phyloP scores from a whole-genome alignment of 2,329 filamentous ascomycete species.

The Paecilomyces sp. region DNA sequence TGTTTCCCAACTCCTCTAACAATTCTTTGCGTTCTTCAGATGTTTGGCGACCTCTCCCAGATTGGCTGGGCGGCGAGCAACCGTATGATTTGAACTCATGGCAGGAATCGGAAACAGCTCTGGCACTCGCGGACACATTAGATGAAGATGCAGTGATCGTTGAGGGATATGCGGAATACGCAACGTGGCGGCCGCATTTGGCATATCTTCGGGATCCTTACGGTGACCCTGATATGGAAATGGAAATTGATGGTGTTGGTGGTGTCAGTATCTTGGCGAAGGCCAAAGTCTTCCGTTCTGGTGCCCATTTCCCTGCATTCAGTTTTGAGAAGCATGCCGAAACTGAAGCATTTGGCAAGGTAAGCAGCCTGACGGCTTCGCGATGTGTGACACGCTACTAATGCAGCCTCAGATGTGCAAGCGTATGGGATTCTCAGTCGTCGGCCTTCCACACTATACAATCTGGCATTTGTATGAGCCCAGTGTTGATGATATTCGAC shows the following conservation, averaged over 20 bases:
- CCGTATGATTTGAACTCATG: conserved; percentile 98
- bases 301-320: conserved; percentile 96
- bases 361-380: conserved; percentile 34
- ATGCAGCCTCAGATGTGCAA: conserved; percentile 72
- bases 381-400: neutral
- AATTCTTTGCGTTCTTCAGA: conserved; percentile 46
- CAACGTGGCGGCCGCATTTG: conserved; percentile 94
- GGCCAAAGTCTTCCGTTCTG: conserved; percentile 86
- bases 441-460: conserved; percentile 93
- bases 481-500: conserved; percentile 92
- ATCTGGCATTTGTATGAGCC: conserved; percentile 99
- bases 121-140: conserved; percentile 86
- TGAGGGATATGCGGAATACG: conserved; percentile 97
- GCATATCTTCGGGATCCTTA: conserved; percentile 95
- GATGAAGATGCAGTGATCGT: conserved; percentile 99
- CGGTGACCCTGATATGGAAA: conserved; percentile 97
- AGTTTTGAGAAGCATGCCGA: conserved; percentile 98
- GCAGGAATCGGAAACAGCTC: conserved; percentile 96
- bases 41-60: conserved; percentile 96
- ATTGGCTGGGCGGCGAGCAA: conserved; percentile 97
- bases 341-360: conserved; percentile 98
- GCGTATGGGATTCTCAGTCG: conserved; percentile 90
- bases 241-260: conserved; percentile 97
- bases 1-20: neutral
- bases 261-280: conserved; percentile 97